A percentile compares a stretch with the other conserved stretches of the same genome.
Conservation (phyloP, 306 rosid species). For the Castanospermum australe region DNA sequence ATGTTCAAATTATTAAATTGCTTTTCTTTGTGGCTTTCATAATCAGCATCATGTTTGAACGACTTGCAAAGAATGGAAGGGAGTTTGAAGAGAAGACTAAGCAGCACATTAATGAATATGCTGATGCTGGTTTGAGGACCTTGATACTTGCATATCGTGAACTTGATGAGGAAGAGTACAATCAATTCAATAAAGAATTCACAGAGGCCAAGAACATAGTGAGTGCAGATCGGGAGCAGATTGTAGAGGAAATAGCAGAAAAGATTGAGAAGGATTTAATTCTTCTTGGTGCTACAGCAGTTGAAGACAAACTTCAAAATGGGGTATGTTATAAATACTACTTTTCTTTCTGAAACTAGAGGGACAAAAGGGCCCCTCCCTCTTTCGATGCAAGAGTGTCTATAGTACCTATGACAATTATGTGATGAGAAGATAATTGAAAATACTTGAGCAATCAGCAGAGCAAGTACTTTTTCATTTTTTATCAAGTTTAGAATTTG, state of each 20-base stretch:
- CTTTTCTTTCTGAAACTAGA: background rate
- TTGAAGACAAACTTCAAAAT: slow-evolving; percentile 77
- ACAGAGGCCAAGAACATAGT: slow-evolving; percentile 59
- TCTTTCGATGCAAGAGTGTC: background rate
- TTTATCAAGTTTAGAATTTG: too few species aligned
- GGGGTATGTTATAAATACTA: slow-evolving; percentile 47
- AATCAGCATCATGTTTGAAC: slow-evolving; percentile 71
- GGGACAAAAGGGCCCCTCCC: background rate
- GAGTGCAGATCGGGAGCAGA: slow-evolving; percentile 54
- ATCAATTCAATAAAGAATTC: slow-evolving; percentile 42
- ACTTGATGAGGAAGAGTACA: slow-evolving; percentile 51
- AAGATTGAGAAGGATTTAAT: slow-evolving; percentile 62
- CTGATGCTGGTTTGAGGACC: slow-evolving; percentile 79
- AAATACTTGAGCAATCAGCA: background rate
- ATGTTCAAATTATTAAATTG: background rate
- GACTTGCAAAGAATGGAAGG: slow-evolving; percentile 59
- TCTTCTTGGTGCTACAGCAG: slow-evolving; percentile 84
- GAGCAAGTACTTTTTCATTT: background rate
- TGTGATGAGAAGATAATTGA: background rate
- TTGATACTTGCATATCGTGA: slow-evolving; percentile 60
- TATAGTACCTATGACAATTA: background rate
- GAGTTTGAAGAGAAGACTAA: slow-evolving; percentile 59
- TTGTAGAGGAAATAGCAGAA: slow-evolving; percentile 56
- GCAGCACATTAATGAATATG: slow-evolving; percentile 56
- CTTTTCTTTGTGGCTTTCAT: background rate